These are phyloP conservation scores for Asterochloris sp. DNA, from an alignment of 139 green algal genomes.

Conservation along the genomic window DNA sequence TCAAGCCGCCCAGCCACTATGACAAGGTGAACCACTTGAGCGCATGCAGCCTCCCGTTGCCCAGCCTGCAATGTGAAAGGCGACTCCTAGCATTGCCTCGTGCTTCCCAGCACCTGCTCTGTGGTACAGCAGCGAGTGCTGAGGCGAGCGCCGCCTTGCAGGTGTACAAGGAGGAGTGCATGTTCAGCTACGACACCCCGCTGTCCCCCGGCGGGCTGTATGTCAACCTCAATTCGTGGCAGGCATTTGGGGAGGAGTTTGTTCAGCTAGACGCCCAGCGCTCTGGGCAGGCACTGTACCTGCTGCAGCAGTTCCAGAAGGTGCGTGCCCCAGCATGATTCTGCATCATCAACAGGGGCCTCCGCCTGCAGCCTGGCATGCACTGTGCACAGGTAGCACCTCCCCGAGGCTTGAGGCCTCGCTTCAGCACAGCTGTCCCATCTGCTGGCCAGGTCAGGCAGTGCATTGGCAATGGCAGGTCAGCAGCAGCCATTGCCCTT, in stretches of 20 bases:
- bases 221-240: slow-evolving; percentile 83
- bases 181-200: slow-evolving; percentile 81
- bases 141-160: neutral
- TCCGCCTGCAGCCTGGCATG: no score
- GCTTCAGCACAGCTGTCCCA: no score
- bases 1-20: slow-evolving; percentile 12
- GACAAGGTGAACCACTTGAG: slow-evolving; percentile 3
- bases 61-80: neutral
- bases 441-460: no score
- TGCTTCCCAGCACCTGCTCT: neutral
- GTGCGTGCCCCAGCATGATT: slow-evolving; percentile 25
- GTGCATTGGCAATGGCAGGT: no score
- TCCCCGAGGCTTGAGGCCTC: no score
- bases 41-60: neutral
- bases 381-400: no score
- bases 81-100: neutral
- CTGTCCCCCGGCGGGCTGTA: slow-evolving; percentile 78
- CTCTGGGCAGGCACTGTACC: slow-evolving; percentile 71
- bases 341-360: no score
- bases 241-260: slow-evolving; percentile 70
- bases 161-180: slow-evolving; percentile 93
- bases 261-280: slow-evolving; percentile 71
- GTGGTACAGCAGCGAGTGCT: neutral
- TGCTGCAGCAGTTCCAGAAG: slow-evolving; percentile 67
- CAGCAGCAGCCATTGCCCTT: no score